Evolutionary conservation across 2,329 filamentous ascomycete species (phyloP), one percentile per base, ranked within the genome.

Genomic region (Diaporthe vaccinii): DNA sequence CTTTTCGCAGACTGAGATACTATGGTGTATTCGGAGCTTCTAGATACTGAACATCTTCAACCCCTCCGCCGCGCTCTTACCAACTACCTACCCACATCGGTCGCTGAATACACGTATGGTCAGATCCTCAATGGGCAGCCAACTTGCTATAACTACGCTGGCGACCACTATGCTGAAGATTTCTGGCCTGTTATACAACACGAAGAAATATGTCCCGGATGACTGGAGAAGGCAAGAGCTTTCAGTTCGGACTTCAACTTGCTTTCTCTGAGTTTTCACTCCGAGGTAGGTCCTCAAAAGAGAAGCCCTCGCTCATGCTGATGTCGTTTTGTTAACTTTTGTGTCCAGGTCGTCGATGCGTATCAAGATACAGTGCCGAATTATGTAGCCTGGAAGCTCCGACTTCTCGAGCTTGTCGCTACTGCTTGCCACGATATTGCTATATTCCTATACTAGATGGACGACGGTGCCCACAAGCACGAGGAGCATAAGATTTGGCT

Each of bases 371-470:
- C 62, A 28, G 34, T 4, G 8, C 25, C n/a, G 5, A 15, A 51
- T 28, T 68, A 44, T 20, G 28, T 39, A 4, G 44, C 62, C 44
- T 68, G 44, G 44, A 68, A 51, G 15, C 31, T 39, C 10, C 44
- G 62, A 9, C 44, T 39, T 4, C 34, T 68, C 15, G 62, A 53
- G 34, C 31, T 51, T 6, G 44, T 68, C 10, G 28, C 28, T 9
- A n/a, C 6, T 68, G 44, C 12, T n/a, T 51, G 62, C 10, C 62
- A 68, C 4, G 62, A 68, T 9, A 53, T 68, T 12, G 44, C 62
- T 36, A n/a, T 68, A 68, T 53, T 12, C 25, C 62, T 25, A 4
- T 28, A n/a, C 20, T 4, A 51, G 20, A 20, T 28, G 62, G 62
- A 25, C 9, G 41, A 39, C 0, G 62, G 62, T 9, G 20, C 8